Conservation (phyloP, 2,329 filamentous ascomycete genomes). For the Chaetomiaceae sp. region DNA sequence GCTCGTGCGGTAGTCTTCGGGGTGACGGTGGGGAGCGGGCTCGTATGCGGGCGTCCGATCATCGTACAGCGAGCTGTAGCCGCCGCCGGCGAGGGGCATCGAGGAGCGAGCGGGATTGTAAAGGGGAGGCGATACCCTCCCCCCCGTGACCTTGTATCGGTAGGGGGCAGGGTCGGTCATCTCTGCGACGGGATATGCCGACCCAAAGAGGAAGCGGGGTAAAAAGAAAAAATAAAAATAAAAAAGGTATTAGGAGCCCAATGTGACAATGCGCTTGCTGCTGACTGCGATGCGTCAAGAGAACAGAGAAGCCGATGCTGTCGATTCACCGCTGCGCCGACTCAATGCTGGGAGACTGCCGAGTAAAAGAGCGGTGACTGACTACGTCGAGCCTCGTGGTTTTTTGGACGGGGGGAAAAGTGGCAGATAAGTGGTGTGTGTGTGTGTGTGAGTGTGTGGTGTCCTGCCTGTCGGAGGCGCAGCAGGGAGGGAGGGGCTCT, state of each 20-base stretch:
- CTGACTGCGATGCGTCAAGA: not conserved
- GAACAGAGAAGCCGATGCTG: not conserved
- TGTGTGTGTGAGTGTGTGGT: not conserved
- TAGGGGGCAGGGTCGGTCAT: conserved; percentile 26
- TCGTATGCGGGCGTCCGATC: too few relatives aligned
- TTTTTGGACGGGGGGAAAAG: conserved; percentile 14
- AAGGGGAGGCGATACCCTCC: conserved; percentile 26
- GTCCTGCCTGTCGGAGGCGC: conserved; percentile 15
- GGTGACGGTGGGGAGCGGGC: too few relatives aligned
- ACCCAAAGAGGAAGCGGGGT: not conserved
- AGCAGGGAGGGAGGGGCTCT: conserved; percentile 5
- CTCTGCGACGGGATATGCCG: conserved; percentile 9
- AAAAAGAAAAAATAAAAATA: not conserved
- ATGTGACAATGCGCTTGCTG: not conserved
- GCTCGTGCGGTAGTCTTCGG: conserved; percentile 32
- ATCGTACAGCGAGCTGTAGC: conserved; percentile 47
- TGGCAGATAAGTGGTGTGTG: conserved; percentile 9
- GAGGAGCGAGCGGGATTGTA: conserved; percentile 50
- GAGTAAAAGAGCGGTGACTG: conserved; percentile 14
- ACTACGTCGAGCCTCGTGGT: conserved; percentile 9
- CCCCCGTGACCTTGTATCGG: conserved; percentile 18
- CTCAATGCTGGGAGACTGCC: not conserved
- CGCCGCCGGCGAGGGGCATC: conserved; percentile 44
- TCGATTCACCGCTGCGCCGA: conserved; percentile 1
- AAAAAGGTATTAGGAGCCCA: too few relatives aligned